Base-by-base conservation (phyloP, 208 protist species). In the Trypanosoma cruzi region DNA sequence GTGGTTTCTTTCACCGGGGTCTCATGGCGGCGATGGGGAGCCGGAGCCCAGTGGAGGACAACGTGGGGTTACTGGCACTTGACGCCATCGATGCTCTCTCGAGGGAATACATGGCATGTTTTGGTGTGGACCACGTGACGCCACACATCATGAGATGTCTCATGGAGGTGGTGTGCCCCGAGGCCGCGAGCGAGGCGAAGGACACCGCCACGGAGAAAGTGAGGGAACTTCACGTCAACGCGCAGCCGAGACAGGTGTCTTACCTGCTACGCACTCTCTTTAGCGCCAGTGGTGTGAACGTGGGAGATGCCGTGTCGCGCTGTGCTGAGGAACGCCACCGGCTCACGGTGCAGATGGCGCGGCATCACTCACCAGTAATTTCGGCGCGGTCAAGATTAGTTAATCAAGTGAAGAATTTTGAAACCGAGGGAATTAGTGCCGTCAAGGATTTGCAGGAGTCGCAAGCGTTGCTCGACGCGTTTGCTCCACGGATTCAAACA, bases 121-220 rank as follows among this genome's bases (percentile, higher is more conserved):
- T 66, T 52, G 48, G 36, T 22, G 29, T n/a, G 1, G 22, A 10
- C 18, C 6, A 66, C 24, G n/a, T 71, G 18, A 71, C 65, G 20
- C 24, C 14, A 14, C 57, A 71, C 29, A 57, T 71, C 26, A 56
- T 71, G 31, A n/a, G 24, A 37, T 59, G 29, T 26, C 65, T 71
- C 2, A 37, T 71, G 16, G 65, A 71, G 24, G 54, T 28, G 3
- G n/a, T 62, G 0, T 54, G 44, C n/a, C 55, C 65, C 2, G 57
- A 56, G 46, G 65, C 65, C 26, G 11, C 13, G n/a, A 26, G 8
- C 10, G 44, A 63, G 7, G 42, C 52, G 14, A 71, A 62, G 24
- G 11, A 62, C 0, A 11, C 32, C 11, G 65, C 65, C 3, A 37
- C 14, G 20, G 11, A 71, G 18, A 42, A 71, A 54, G 16, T 71